These are phyloP conservation scores for Breynia disticha DNA, from an alignment of 441 rosid genomes.

Conservation along the genomic window DNA sequence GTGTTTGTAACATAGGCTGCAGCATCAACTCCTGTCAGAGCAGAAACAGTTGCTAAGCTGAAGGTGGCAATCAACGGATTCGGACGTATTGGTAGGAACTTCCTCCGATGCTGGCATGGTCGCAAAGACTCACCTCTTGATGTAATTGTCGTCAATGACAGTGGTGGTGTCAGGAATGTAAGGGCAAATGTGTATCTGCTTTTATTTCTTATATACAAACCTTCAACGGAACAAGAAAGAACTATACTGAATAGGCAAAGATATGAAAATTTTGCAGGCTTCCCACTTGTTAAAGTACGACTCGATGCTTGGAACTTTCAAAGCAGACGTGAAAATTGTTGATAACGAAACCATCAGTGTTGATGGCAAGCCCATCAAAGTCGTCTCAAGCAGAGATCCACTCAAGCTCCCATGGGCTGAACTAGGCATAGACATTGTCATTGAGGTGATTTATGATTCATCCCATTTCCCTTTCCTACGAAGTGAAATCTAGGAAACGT, in stretches of 20 bases:
- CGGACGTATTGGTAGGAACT: slow-evolving; percentile 94
- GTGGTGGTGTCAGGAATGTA: slow-evolving; percentile 97
- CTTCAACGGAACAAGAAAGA: too few species aligned
- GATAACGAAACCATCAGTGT: slow-evolving; percentile 64
- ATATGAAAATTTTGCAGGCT: slow-evolving; percentile 38
- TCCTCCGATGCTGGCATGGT: slow-evolving; percentile 96
- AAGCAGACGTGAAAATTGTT: slow-evolving; percentile 81
- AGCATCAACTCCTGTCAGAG: slow-evolving; percentile 42
- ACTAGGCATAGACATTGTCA: slow-evolving; percentile 90
- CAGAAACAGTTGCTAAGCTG: slow-evolving; percentile 69
- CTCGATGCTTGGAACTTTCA: slow-evolving; percentile 87
- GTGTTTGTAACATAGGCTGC: slow-evolving; percentile 29
- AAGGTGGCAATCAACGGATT: slow-evolving; percentile 97
- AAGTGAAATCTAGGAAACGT: background rate
- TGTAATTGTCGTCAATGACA: slow-evolving; percentile 87
- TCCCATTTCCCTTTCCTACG: background rate
- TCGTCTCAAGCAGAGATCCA: slow-evolving; percentile 88
- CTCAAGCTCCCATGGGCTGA: slow-evolving; percentile 97
- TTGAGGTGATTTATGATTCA: slow-evolving; percentile 42
- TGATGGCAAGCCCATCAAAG: slow-evolving; percentile 80
- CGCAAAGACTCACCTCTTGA: slow-evolving; percentile 90
- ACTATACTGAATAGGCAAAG: too few species aligned
- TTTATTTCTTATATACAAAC: too few species aligned
- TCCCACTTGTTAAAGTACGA: slow-evolving; percentile 96
- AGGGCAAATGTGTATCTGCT: slow-evolving; percentile 3